These are phyloP conservation scores for Exophiala sp. DNA, from an alignment of 2,329 filamentous ascomycete genomes.

Conservation along the genomic window DNA sequence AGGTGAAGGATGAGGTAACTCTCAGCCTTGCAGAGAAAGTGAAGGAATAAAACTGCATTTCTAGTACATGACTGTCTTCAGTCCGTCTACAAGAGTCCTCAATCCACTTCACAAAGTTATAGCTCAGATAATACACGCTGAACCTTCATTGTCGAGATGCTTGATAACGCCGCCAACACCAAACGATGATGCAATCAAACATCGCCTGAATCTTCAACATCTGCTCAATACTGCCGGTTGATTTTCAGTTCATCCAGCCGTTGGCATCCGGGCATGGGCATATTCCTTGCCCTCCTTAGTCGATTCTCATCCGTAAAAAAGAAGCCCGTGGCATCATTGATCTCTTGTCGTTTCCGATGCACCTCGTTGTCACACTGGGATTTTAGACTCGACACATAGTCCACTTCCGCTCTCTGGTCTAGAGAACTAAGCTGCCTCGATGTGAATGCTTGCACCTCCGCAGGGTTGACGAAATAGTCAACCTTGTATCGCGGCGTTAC, in stretches of 20 bases:
- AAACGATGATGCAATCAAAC: slow-evolving; percentile 13
- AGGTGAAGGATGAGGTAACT: not conserved
- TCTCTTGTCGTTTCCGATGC: slow-evolving; percentile 57
- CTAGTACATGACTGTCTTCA: too few species aligned
- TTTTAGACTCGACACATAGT: slow-evolving; percentile 62
- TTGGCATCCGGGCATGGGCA: slow-evolving; percentile 56
- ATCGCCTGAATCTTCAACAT: not conserved
- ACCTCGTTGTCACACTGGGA: slow-evolving; percentile 70
- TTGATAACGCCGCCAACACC: slow-evolving; percentile 17
- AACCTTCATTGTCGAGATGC: not conserved
- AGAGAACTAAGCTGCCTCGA: slow-evolving; percentile 64
- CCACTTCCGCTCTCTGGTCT: slow-evolving; percentile 69
- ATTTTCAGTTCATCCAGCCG: slow-evolving; percentile 49
- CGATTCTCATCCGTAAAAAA: slow-evolving; percentile 75
- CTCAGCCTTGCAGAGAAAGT: not conserved
- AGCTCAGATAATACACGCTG: not conserved
- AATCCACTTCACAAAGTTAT: not conserved
- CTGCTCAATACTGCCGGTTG: slow-evolving; percentile 30
- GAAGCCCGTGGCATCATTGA: slow-evolving; percentile 79
- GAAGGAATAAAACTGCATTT: too few species aligned
- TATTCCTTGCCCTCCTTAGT: slow-evolving; percentile 62
- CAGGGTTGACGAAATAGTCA: slow-evolving; percentile 78
- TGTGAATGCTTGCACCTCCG: slow-evolving; percentile 66
- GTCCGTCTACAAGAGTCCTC: not conserved
- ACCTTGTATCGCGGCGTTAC: slow-evolving; percentile 65